Base-by-base conservation (phyloP, 2,329 filamentous ascomycete genomes). In the Fusarium sp. region DNA sequence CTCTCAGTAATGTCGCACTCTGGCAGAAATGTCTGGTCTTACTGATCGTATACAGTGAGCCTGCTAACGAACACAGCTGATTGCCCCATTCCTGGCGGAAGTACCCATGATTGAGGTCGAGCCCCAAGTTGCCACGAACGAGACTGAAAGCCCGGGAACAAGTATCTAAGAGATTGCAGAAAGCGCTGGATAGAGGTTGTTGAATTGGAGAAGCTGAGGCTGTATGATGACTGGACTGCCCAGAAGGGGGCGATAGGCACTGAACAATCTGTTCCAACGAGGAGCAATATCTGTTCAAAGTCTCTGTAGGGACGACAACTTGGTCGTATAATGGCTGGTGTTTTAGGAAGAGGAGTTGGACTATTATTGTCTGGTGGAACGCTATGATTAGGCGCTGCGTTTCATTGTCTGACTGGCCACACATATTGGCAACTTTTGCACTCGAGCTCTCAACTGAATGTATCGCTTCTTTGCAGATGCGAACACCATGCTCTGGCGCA, bases 331-430 rank as follows among this genome's bases (percentile, higher is more conserved):
- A 69, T 6, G 63, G 55, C 34, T 60, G 62, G 4, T 58, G 52
- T 10, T 70, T 64, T 8, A 78, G 78, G 52, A 80, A 80, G 11
- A 80, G 65, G 48, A 78, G 75, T 32, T 80, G 78, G 9, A 79
- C 72, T n/a, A 74, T 72, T 68, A 80, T 76, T 46, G 71, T 74
- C 55, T 80, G 77, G 43, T 80, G 78, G n/a, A 78, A 72, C 6
- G 73, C 62, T n/a, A 78, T 60, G 12, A 79, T 74, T 5, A 80
- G 48, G 25, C 65, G 75, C 15, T 69, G 67, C 4, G 76, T 75
- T 7, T 56, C 62, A 24, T 77, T 73, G 9, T 69, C 71, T 52
- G 75, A 67, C 15, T 56, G 63, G 64, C 62, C 29, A 75, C 15
- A 16, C 12, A 3, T 18, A 6, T 55, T 61, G 16, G 32, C 8